Evolutionary conservation across 2,329 filamentous ascomycete species (phyloP).

Genomic region (Cladosporium sp.): DNA sequence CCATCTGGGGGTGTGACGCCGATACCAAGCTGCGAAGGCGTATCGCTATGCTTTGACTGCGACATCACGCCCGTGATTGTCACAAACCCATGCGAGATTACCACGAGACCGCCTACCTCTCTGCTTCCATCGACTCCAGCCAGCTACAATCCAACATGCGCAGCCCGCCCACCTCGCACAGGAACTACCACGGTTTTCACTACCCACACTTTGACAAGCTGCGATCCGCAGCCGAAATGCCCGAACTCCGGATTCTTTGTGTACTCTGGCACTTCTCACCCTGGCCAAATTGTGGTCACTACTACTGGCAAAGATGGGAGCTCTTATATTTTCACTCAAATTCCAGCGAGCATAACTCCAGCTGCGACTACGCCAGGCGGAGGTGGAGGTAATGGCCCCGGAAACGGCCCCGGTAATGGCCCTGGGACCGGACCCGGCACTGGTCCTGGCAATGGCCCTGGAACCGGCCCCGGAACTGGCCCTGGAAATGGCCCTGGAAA

Average conservation of each 20-base stretch:
- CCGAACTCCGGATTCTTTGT: conserved; percentile 22
- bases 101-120: not conserved
- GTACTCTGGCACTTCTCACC: conserved; percentile 14
- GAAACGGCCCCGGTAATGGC: not conserved
- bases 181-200: conserved; percentile 29
- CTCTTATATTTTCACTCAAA: conserved; percentile 18
- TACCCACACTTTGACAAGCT: conserved; percentile 27
- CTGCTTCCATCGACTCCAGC: not conserved
- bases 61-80: conserved; percentile 23
- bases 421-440: not conserved
- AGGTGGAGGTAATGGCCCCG: not conserved
- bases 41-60: conserved; percentile 25
- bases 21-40: not conserved
- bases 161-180: conserved; percentile 13
- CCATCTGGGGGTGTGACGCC: conserved; percentile 11
- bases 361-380: not conserved
- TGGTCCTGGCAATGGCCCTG: conserved; percentile 7
- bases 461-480: not conserved
- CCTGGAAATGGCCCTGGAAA: conserved; percentile 4
- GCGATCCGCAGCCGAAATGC: conserved; percentile 24
- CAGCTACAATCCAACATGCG: conserved; percentile 12
- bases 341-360: conserved; percentile 13
- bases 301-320: conserved; percentile 17
- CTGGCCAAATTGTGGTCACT: conserved; percentile 17
- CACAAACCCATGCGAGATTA: not conserved